phyloP scores from a whole-genome alignment of 768 basidiomycete genomes.

The Podaxis carcinomalis region DNA sequence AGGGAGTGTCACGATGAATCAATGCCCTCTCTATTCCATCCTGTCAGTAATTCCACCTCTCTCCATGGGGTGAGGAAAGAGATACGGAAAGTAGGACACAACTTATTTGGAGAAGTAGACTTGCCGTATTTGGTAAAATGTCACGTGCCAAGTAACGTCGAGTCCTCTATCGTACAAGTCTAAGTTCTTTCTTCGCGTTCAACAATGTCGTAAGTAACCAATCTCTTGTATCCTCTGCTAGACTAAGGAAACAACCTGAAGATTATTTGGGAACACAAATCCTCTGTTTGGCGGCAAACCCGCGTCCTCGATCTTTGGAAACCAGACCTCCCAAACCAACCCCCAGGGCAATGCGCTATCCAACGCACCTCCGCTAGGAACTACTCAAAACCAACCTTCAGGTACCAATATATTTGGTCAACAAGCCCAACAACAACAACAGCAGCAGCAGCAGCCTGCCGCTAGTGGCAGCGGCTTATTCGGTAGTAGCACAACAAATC shows the following conservation, averaged over 20 bases:
- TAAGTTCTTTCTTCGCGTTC: background rate
- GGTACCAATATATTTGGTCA: constrained; percentile 22
- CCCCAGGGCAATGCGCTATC: constrained; percentile 12
- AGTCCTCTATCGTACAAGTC: background rate
- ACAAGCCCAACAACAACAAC: constrained; percentile 13
- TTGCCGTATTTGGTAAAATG: background rate
- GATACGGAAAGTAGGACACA: too few relatives aligned
- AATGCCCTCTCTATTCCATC: too few relatives aligned
- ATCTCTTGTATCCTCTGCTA: background rate
- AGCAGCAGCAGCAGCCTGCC: constrained; percentile 9
- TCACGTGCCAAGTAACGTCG: background rate
- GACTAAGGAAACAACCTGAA: background rate
- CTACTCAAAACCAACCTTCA: constrained; percentile 13
- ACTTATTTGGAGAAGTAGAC: background rate
- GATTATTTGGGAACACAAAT: constrained; percentile 13
- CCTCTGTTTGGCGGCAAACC: constrained; percentile 6
- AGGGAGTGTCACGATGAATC: too few relatives aligned
- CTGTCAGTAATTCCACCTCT: too few relatives aligned
- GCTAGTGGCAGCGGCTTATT: constrained; percentile 10
- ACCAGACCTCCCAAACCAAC: constrained; percentile 23
- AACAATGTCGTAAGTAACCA: constrained; percentile 3
- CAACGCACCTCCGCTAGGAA: constrained; percentile 13
- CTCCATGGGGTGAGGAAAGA: too few relatives aligned
- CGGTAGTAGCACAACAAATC: constrained; percentile 12
- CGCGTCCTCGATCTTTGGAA: constrained; percentile 32